Evolutionary conservation across 768 basidiomycete species (phyloP), one percentile per base, ranked within the genome.

Genomic region (Suillus bovinus): DNA sequence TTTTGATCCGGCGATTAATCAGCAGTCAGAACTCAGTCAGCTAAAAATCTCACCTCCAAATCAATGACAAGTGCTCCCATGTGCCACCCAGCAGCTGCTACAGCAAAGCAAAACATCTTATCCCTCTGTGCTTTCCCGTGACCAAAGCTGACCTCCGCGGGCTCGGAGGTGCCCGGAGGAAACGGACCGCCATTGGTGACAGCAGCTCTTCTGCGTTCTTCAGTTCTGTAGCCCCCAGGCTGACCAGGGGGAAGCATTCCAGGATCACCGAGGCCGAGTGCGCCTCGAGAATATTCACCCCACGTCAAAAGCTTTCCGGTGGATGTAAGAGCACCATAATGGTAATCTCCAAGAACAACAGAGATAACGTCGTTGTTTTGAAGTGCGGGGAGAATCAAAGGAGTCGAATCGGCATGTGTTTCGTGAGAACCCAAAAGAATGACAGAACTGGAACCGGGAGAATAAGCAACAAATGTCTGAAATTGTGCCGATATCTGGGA

Each of bases 321-420:
- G 42, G 84, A 80, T 3, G 93, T 96, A 68, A 97, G 78, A 1
- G 96, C 96, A 39, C 86, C 91, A 70, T 82, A 87, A 77, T 99
- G 96, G 73, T 96, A 97, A 75, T 99, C 96, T 6, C 96, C 96
- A 57, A 94, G 82, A 16, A 89, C 88, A 60, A 96, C 87, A 57
- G 93, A 92, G 63, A 98, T 96, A 59, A 98, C 85, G 41, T 82
- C 80, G 66, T 78, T 84, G 67, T 90, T 82, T 68, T 97, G 94
- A 33, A 99, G 78, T 38, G 81, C 84, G 1, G 90, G 87, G 5
- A 91, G 79, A 62, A 94, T 78, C 38, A 78, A 80, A n/a, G 90
- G 92, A 61, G 70, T 68, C 17, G 76, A 78, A 24, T 75, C 72
- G 14, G 76, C 61, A 39, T 76, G 67, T 8, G 83, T 84, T n/a